Conservation (phyloP, 225 moss, liverwort and hornwort species). For the Pseudisothecium myosuroides region DNA sequence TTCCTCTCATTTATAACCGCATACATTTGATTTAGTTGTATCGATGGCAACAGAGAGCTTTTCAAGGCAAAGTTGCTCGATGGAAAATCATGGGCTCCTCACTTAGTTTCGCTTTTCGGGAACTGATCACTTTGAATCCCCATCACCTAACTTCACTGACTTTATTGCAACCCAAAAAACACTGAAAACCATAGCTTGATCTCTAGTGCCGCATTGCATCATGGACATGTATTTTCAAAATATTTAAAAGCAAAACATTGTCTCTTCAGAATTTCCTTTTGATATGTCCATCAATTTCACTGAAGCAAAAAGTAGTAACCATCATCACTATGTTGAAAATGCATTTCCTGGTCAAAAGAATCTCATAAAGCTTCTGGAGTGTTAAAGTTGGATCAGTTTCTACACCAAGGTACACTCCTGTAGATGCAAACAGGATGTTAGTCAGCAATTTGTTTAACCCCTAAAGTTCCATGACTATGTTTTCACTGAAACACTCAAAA, state of each 20-base stretch:
- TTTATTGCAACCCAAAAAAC: background rate
- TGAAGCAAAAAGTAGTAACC: background rate
- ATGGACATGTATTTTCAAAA: background rate
- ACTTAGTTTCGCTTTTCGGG: too few relatives aligned
- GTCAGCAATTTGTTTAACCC: background rate
- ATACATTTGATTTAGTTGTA: too few relatives aligned
- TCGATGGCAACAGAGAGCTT: too few relatives aligned
- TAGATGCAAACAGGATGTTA: background rate
- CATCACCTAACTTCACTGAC: too few relatives aligned
- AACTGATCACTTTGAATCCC: too few relatives aligned
- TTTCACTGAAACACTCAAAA: too few relatives aligned
- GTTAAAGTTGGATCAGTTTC: background rate
- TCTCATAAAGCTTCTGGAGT: background rate
- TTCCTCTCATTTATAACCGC: too few relatives aligned
- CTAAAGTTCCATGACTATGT: too few relatives aligned
- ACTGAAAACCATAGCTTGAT: background rate
- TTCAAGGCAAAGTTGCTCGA: too few relatives aligned
- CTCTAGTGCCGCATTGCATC: background rate
- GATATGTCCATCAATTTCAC: background rate
- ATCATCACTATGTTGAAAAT: background rate
- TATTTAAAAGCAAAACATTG: too few relatives aligned
- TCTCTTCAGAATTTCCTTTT: background rate
- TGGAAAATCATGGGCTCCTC: too few relatives aligned
- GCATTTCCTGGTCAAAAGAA: background rate
- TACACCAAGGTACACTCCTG: background rate